Percentiles rank a stretch among this genome's conserved stretches.
phyloP scores from a whole-genome alignment of 2,329 filamentous ascomycete species.

The Alternaria metachromatica region DNA sequence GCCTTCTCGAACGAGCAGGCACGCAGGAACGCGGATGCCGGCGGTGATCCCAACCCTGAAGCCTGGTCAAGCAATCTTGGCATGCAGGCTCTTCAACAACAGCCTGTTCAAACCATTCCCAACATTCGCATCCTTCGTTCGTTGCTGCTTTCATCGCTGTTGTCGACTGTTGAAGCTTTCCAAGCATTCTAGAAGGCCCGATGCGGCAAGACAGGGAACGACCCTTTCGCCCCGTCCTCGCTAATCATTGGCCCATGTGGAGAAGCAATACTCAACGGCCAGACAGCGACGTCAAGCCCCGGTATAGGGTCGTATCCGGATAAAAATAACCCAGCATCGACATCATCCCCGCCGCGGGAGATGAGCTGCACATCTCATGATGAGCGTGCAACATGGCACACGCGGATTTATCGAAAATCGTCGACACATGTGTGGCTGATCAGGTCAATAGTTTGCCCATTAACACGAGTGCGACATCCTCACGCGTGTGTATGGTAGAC shows the following conservation, averaged over 20 bases:
- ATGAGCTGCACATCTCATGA: slow-evolving; percentile 3
- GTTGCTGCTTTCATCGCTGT: background rate
- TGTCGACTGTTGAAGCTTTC: background rate
- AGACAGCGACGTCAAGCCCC: slow-evolving; percentile 25
- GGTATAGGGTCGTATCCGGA: slow-evolving; percentile 9
- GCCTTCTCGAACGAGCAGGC: slow-evolving; percentile 13
- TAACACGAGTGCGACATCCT: background rate
- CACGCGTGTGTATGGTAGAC: background rate
- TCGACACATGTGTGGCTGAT: background rate
- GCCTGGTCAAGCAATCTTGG: background rate
- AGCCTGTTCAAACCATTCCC: background rate
- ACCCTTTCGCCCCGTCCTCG: slow-evolving; percentile 13
- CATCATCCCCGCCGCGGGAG: slow-evolving; percentile 3
- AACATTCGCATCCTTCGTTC: background rate
- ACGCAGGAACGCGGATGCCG: slow-evolving; percentile 7
- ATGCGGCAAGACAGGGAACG: slow-evolving; percentile 5
- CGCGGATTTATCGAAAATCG: background rate
- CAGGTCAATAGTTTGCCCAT: background rate
- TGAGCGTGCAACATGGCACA: slow-evolving; percentile 3
- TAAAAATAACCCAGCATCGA: slow-evolving; percentile 26
- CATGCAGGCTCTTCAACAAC: background rate
- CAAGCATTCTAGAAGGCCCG: slow-evolving; percentile 16
- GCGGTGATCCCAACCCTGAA: slow-evolving; percentile 1
- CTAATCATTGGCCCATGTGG: slow-evolving; percentile 24
- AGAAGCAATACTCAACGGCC: slow-evolving; percentile 26